Percentiles rank a stretch among this genome's conserved stretches.
Evolutionary conservation across 306 rosid species (phyloP).

Genomic region (Clitoria ternatea): DNA sequence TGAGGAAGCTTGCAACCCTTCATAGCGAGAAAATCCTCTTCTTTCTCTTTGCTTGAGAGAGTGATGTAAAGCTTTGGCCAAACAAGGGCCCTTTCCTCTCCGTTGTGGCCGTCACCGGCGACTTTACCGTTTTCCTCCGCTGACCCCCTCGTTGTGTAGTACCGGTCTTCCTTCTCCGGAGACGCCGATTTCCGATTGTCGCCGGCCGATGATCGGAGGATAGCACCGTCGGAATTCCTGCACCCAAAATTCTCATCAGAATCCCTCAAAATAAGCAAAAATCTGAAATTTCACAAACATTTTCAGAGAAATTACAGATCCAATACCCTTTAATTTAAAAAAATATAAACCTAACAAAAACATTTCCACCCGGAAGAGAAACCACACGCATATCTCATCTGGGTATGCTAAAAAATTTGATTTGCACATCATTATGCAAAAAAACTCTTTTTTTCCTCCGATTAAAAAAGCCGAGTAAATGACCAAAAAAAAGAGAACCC

Average conservation of each 20-base stretch:
- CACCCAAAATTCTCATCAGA: slow-evolving; percentile 24
- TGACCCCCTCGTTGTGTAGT: slow-evolving; percentile 67
- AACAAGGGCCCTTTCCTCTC: slow-evolving; percentile 52
- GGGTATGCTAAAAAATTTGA: neutral
- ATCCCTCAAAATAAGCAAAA: neutral
- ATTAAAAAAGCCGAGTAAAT: neutral
- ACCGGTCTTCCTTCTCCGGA: slow-evolving; percentile 80
- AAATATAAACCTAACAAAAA: neutral
- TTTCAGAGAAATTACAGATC: slow-evolving; percentile 4
- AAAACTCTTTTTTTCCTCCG: neutral
- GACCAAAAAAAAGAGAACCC: neutral
- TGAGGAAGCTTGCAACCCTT: slow-evolving; percentile 82
- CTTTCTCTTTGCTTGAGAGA: slow-evolving; percentile 81
- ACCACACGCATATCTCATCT: neutral
- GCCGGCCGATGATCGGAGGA: slow-evolving; percentile 40
- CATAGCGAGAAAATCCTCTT: slow-evolving; percentile 80
- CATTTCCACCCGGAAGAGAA: neutral
- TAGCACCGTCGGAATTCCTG: slow-evolving; percentile 54
- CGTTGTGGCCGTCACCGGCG: slow-evolving; percentile 36
- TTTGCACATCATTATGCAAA: neutral
- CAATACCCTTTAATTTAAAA: neutral
- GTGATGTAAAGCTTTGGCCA: slow-evolving; percentile 69
- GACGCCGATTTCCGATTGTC: slow-evolving; percentile 51
- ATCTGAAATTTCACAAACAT: neutral
- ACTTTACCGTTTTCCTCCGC: slow-evolving; percentile 49